Conservation (phyloP, 2,329 filamentous ascomycete species). For the Bipolaris sorokiniana region DNA sequence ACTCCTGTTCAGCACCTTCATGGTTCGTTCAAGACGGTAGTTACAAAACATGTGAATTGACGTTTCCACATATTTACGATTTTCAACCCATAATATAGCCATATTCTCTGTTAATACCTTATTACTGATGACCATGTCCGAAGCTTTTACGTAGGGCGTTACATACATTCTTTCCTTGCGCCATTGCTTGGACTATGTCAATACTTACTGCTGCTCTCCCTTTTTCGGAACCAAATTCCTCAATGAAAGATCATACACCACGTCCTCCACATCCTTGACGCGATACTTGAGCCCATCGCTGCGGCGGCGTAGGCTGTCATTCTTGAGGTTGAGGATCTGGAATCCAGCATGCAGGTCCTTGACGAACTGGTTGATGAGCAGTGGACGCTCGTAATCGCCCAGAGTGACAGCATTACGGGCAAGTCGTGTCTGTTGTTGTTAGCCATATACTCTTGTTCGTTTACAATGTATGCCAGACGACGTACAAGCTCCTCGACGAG, state of each 20-base stretch:
- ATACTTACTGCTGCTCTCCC: conserved; percentile 4
- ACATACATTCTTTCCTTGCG: not conserved
- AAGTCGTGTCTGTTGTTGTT: conserved; percentile 67
- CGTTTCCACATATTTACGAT: not conserved
- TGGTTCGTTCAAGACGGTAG: not conserved
- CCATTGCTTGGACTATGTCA: not conserved
- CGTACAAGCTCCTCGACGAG: conserved; percentile 85
- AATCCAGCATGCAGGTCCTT: conserved; percentile 96
- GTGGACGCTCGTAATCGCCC: conserved; percentile 82
- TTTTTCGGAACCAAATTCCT: conserved; percentile 70
- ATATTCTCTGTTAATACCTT: not conserved
- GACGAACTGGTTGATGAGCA: conserved; percentile 88
- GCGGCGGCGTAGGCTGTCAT: conserved; percentile 84
- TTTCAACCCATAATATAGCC: not conserved
- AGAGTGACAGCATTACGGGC: conserved; percentile 94
- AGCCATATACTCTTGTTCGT: not conserved
- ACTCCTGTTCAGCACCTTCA: conserved; percentile 6
- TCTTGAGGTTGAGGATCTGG: conserved; percentile 96
- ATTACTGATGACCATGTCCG: not conserved
- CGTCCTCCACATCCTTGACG: conserved; percentile 97
- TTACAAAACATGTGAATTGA: not conserved
- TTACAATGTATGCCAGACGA: not conserved
- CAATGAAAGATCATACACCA: conserved; percentile 93
- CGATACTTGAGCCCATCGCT: conserved; percentile 96
- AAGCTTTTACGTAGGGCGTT: not conserved